Conservation (phyloP, 352 stramenopile genomes). For the Globisporangium megalacanthum region DNA sequence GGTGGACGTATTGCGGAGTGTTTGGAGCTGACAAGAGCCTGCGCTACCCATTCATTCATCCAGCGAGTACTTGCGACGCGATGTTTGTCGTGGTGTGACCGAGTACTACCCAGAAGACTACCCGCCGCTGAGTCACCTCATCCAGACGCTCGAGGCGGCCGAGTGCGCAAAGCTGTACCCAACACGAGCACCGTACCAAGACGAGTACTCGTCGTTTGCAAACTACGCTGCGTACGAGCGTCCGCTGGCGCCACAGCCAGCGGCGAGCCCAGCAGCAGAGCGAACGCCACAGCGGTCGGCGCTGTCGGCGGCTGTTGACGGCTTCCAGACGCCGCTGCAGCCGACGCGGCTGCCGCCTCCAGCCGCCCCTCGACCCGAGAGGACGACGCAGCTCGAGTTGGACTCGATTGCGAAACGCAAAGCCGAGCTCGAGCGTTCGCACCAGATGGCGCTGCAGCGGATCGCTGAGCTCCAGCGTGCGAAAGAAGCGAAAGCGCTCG, state of each 20-base stretch:
- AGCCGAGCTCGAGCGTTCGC: conserved; percentile 50
- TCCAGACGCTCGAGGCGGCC: conserved; percentile 50
- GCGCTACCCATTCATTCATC: neutral
- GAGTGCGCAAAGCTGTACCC: conserved; percentile 68
- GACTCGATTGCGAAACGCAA: conserved; percentile 52
- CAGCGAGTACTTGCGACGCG: conserved; percentile 58
- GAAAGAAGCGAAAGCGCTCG: conserved; percentile 42
- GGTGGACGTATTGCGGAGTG: no score
- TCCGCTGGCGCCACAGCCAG: neutral
- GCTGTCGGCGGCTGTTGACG: neutral
- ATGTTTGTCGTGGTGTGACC: conserved; percentile 78
- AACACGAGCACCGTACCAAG: conserved; percentile 41
- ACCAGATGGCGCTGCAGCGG: conserved; percentile 44
- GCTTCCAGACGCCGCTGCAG: conserved; percentile 4
- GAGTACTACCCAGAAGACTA: conserved; percentile 74
- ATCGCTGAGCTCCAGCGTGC: conserved; percentile 37
- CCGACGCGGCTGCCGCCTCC: conserved; percentile 2
- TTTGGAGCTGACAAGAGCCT: neutral
- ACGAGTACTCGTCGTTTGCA: conserved; percentile 71
- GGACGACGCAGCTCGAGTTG: conserved; percentile 31
- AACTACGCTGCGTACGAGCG: conserved; percentile 27
- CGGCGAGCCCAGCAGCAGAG: neutral
- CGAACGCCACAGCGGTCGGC: conserved; percentile 3
- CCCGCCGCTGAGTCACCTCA: conserved; percentile 61
- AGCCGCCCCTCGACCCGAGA: conserved; percentile 9